Evolutionary conservation across 208 protist genomes (phyloP), one percentile per base, ranked within the genome.

Genomic region (Trypanosoma lewisi): DNA sequence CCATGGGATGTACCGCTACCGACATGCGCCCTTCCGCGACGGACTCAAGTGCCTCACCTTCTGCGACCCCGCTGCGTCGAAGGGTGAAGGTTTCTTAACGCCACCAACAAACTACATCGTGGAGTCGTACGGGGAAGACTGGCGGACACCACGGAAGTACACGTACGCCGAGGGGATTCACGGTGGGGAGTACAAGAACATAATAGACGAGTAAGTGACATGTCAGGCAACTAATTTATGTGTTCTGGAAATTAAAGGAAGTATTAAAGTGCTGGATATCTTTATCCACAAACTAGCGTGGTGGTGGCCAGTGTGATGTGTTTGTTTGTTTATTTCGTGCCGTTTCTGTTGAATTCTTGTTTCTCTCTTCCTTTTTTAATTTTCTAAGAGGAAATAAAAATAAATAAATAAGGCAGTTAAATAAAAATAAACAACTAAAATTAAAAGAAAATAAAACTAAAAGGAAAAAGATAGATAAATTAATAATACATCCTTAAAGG

Each of bases 1-100:
- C 5, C 82, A 93, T 51, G 63, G 73, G 7, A 96, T 95, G 88
- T 96, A 96, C 59, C 82, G 91, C 34, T 95, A 93, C 59, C 58
- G 57, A 12, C 84, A 96, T 49, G 30, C 44, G 4, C 77, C 84
- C 0, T 94, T 92, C 51, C 57, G 48, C 11, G 19, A 63, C 3
- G 25, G 61, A 25, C 65, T 94, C 14, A 33, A 64, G 8, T 27
- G 37, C 6, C 21, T 73, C 9, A 37, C 63, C 0, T 93, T 95
- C 55, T 95, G 83, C 51, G 74, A 66, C 41, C 21, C 41, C 8
- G 44, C 19, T 30, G 56, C 31, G 0, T 45, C 45, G 11, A 21
- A 28, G 16, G n/a, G 34, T 23, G 39, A 14, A n/a, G 55, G 62
- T 9, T 92, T 93, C 44, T 36, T 78, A 4, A 75, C 91, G 4